These are phyloP conservation scores for Fusarium pseudograminearum DNA, from an alignment of 2,329 filamentous ascomycete species.

Conservation along the genomic window DNA sequence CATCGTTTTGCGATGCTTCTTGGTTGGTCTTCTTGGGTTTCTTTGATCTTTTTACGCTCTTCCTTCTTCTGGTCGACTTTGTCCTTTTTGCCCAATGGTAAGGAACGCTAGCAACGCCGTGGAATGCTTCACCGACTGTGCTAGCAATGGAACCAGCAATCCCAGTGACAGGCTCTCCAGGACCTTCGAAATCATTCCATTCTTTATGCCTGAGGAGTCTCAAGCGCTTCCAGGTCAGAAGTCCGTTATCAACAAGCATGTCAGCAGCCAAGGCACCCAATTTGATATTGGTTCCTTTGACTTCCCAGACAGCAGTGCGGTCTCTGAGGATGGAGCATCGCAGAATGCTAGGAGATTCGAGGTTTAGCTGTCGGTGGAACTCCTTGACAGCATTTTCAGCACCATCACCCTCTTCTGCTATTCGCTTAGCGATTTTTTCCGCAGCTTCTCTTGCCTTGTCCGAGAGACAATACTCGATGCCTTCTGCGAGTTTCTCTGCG, in stretches of 20 bases:
- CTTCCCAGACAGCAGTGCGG: conserved; percentile 72
- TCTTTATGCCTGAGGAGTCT: conserved; percentile 74
- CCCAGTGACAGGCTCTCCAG: conserved; percentile 78
- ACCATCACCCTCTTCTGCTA: conserved; percentile 74
- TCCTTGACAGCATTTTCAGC: conserved; percentile 75
- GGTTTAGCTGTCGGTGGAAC: conserved; percentile 71
- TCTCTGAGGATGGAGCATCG: conserved; percentile 75
- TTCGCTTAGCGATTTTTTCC: conserved; percentile 69
- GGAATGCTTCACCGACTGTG: conserved; percentile 68
- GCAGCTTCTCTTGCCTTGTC: conserved; percentile 70
- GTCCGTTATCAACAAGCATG: conserved; percentile 70
- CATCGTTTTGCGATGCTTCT: not conserved
- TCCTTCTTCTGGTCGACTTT: conserved; percentile 57
- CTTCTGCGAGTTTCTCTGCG: conserved; percentile 74
- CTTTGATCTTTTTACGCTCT: conserved; percentile 14
- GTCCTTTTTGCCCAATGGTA: conserved; percentile 69
- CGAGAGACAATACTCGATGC: conserved; percentile 75
- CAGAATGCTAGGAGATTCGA: conserved; percentile 66
- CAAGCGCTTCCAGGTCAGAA: conserved; percentile 72
- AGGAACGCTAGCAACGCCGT: conserved; percentile 74
- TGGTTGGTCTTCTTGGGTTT: conserved; percentile 8
- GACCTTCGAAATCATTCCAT: conserved; percentile 83
- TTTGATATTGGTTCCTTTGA: conserved; percentile 70
- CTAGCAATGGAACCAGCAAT: conserved; percentile 71
- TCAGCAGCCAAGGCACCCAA: conserved; percentile 75